phyloP scores from a whole-genome alignment of 73 alveolate species.

The Blepharisma japonicum region DNA sequence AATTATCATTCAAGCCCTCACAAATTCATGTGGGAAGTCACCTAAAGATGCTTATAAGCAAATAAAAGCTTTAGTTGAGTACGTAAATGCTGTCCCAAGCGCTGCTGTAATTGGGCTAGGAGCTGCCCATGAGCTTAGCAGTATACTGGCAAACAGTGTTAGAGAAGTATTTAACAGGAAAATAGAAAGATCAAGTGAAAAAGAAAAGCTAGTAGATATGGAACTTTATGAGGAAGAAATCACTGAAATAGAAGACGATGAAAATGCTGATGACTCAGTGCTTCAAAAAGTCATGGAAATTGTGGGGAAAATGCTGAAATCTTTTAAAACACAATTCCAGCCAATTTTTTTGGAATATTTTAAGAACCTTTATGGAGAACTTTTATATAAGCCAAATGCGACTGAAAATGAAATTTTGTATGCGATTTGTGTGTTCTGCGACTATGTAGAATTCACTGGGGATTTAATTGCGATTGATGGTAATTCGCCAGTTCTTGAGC shows the following conservation, averaged over 20 bases:
- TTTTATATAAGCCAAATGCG: not conserved
- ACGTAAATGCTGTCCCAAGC: not conserved
- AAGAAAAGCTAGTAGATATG: not conserved
- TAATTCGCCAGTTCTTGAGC: not conserved
- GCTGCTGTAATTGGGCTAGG: conserved; percentile 23
- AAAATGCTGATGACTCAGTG: not conserved
- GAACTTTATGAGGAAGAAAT: conserved; percentile 14
- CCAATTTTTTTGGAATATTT: not conserved
- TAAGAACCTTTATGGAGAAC: conserved; percentile 19
- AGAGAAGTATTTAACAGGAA: conserved; percentile 13
- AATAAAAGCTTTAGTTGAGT: not conserved
- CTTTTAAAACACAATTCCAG: conserved; percentile 5
- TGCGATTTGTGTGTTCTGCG: conserved; percentile 16
- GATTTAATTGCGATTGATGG: not conserved
- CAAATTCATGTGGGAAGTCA: conserved; percentile 1
- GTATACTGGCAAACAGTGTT: not conserved
- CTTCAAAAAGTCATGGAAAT: conserved; percentile 2
- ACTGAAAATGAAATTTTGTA: conserved; percentile 10
- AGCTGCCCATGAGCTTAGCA: not conserved
- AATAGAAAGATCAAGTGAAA: not conserved
- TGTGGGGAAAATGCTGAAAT: conserved; percentile 17
- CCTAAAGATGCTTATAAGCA: not conserved
- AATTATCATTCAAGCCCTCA: not conserved
- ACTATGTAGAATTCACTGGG: conserved; percentile 11
- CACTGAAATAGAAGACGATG: not conserved